These are phyloP conservation scores for Echria macrotheca DNA, from an alignment of 495 filamentous ascomycete genomes.

Conservation along the genomic window DNA sequence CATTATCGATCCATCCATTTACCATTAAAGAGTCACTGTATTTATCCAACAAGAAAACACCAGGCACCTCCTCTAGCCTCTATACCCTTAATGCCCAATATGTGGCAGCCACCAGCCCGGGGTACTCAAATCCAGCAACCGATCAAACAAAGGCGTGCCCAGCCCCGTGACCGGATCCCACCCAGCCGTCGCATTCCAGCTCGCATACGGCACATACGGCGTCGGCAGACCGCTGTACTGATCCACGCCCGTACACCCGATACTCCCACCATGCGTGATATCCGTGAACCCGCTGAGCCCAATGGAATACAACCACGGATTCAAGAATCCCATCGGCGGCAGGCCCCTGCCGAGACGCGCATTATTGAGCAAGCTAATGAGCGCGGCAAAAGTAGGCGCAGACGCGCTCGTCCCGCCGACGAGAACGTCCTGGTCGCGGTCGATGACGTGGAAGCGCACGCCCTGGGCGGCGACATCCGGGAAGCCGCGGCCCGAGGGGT, in stretches of 20 bases:
- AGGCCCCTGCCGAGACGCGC: not conserved
- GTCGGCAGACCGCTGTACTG: constrained; percentile 34
- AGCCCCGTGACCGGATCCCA: constrained; percentile 28
- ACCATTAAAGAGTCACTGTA: too few species aligned
- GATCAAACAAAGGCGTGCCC: constrained; percentile 29
- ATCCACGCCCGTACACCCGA: constrained; percentile 46
- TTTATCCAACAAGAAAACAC: too few species aligned
- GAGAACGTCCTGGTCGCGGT: not conserved
- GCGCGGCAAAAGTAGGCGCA: not conserved
- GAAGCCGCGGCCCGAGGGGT: not conserved
- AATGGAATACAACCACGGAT: constrained; percentile 42
- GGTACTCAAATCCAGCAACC: constrained; percentile 14
- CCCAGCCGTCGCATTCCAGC: constrained; percentile 21
- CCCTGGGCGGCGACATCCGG: not conserved
- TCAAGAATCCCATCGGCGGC: not conserved
- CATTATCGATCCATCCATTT: too few species aligned
- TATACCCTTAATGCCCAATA: not conserved
- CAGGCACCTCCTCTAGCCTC: too few species aligned
- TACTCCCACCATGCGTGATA: constrained; percentile 47
- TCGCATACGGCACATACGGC: constrained; percentile 17
- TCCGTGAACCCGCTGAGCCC: constrained; percentile 50
- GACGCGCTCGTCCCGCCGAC: not conserved
- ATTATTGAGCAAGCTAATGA: not conserved
- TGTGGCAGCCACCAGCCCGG: not conserved
- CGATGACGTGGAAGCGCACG: not conserved